Evolutionary conservation across 495 filamentous ascomycete genomes (phyloP), one percentile per base, ranked within the genome.

Genomic region (Lasiosphaeria miniovina): DNA sequence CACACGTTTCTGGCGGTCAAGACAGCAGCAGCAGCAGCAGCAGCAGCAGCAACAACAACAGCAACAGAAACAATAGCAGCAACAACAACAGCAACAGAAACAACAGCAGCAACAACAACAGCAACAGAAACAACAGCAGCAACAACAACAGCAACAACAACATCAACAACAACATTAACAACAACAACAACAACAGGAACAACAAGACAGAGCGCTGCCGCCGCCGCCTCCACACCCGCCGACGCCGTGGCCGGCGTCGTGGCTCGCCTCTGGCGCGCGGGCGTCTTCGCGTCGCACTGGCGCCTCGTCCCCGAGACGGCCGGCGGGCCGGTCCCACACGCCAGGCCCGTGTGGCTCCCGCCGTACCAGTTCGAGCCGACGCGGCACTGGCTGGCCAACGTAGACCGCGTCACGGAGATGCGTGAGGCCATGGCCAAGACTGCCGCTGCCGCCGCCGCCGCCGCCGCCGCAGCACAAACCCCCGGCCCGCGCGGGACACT

Each of bases 361-460:
- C 75, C 81, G 1, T 84, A 82, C 38, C 78, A 81, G 56, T 84
- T 85, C 49, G 78, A 83, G 36, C 76, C 75, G 54, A 58, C 74
- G 0, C 52, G 63, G 0, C 76, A 45, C 24, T 55, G 54, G 54
- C 15, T 55, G 6, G 52, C 36, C 34, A 36, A 54, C n/a, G 17
- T 54, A 1, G 52, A 54, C 33, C n/a, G 50, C 80, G 52, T 41
- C 35, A 24, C 41, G 6, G 36, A 55, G 52, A 41, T 32, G 54
- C 55, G 53, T 0, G 4, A 45, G 17, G 36, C 24, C 46, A 49
- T 7, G 46, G 9, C 46, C 24, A 49, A 31, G 8, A n/a, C 9
- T 14, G 10, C 46, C 7, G 46, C 46, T 49, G 46, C 17, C n/a
- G n/a, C n/a, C n/a, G n/a, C n/a, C n/a, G n/a, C n/a, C n/a, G n/a